These are phyloP conservation scores for Mycosphaerella arachidis DNA, from an alignment of 2,329 filamentous ascomycete genomes.

Conservation along the genomic window DNA sequence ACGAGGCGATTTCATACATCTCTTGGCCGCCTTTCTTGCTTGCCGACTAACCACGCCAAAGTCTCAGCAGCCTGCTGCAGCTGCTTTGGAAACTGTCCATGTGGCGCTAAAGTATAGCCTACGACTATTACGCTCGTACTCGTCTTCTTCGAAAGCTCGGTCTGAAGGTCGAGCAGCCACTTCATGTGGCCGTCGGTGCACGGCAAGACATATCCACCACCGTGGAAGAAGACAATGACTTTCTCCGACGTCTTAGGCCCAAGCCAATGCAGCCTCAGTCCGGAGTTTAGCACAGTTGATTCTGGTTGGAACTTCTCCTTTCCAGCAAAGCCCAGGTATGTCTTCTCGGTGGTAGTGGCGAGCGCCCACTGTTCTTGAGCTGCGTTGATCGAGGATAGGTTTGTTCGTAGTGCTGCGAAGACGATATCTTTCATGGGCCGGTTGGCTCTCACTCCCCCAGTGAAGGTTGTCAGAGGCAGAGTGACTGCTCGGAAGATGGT, in stretches of 20 bases:
- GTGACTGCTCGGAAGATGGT: slow-evolving; percentile 33
- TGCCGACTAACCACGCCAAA: slow-evolving; percentile 41
- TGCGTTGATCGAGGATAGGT: slow-evolving; percentile 22
- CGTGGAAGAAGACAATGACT: slow-evolving; percentile 46
- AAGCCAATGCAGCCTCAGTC: slow-evolving; percentile 46
- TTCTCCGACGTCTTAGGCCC: slow-evolving; percentile 38
- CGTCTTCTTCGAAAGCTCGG: slow-evolving; percentile 36
- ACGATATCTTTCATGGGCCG: slow-evolving; percentile 26
- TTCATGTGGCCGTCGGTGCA: slow-evolving; percentile 45
- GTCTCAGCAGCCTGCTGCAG: slow-evolving; percentile 44
- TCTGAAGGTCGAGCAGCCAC: slow-evolving; percentile 45
- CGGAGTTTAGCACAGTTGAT: slow-evolving; percentile 40
- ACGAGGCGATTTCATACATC: slow-evolving; percentile 23
- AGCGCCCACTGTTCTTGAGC: slow-evolving; percentile 37
- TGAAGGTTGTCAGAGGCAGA: slow-evolving; percentile 29
- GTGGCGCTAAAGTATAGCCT: slow-evolving; percentile 53
- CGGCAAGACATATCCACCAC: slow-evolving; percentile 54
- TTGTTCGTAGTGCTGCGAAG: slow-evolving; percentile 24
- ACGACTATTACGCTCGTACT: slow-evolving; percentile 50
- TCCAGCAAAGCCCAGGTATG: slow-evolving; percentile 36
- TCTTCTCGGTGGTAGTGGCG: slow-evolving; percentile 27
- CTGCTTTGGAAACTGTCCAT: slow-evolving; percentile 45
- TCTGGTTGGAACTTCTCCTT: slow-evolving; percentile 36
- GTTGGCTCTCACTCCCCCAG: slow-evolving; percentile 28
- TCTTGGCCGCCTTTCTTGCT: slow-evolving; percentile 33